phyloP scores from a whole-genome alignment of 1,139 yeast genomes.

The Kodamaea sp. region DNA sequence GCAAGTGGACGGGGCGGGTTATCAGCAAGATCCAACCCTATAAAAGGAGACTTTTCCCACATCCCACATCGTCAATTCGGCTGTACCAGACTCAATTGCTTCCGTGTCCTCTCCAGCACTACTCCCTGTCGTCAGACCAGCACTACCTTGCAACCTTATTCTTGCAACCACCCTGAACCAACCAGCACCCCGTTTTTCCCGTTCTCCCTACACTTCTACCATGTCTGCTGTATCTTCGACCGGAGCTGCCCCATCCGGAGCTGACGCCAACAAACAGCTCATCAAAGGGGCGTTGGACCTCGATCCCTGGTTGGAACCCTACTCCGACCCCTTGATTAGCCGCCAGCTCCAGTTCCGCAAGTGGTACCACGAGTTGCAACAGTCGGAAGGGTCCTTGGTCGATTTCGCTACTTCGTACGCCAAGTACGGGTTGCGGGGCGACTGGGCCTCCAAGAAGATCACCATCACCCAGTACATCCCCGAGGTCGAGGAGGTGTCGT shows the following conservation, averaged over 20 bases:
- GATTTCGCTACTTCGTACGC: conserved; percentile 63
- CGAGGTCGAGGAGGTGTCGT: conserved; percentile 68
- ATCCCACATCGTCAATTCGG: too few species aligned
- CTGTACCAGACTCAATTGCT: too few species aligned
- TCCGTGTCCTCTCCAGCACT: too few species aligned
- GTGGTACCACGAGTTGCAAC: conserved; percentile 45
- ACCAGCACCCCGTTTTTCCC: too few species aligned
- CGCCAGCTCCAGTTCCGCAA: conserved; percentile 54
- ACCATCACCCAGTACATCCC: conserved; percentile 86
- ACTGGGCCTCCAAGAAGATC: conserved; percentile 51
- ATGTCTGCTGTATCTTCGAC: too few species aligned
- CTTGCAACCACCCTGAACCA: too few species aligned
- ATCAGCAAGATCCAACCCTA: too few species aligned
- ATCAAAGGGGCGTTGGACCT: conserved; percentile 61
- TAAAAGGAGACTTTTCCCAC: too few species aligned
- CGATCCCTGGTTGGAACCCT: conserved; percentile 91
- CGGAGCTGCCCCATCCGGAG: too few species aligned
- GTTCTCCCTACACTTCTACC: too few species aligned
- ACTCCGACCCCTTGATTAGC: conserved; percentile 49
- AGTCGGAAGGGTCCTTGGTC: conserved; percentile 48
- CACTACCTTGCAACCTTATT: too few species aligned
- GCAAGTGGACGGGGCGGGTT: not conserved
- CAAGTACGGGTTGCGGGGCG: conserved; percentile 74
- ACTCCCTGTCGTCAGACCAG: too few species aligned
- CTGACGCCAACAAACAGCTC: conserved; percentile 4